Conservation (phyloP, 208 protist species). For the Trypanosoma mega region DNA sequence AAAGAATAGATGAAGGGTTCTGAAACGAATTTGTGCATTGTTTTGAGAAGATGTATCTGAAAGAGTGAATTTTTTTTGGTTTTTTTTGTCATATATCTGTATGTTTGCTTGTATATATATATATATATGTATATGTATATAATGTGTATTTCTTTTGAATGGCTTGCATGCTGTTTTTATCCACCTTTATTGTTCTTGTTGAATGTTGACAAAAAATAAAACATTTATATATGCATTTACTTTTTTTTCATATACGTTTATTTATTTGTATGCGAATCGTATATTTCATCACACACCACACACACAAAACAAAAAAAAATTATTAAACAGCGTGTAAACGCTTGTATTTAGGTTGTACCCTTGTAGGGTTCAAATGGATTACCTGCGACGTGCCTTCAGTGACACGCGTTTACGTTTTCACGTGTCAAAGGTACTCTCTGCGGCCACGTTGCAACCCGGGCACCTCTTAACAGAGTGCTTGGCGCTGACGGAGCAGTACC, state of each 20-base stretch:
- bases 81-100: background rate
- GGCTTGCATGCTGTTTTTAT: background rate
- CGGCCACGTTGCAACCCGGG: background rate
- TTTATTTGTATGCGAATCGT: too few species aligned
- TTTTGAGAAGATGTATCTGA: too few species aligned
- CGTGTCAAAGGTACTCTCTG: constrained; percentile 34
- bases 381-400: constrained; percentile 40
- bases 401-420: constrained; percentile 57
- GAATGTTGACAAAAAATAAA: background rate
- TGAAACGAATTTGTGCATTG: too few species aligned
- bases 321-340: too few species aligned
- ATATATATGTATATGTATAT: constrained; percentile 1
- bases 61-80: background rate
- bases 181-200: constrained; percentile 1
- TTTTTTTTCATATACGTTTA: background rate
- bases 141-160: too few species aligned
- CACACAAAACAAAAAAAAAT: too few species aligned
- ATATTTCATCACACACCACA: too few species aligned
- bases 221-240: background rate
- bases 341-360: background rate
- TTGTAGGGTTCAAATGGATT: constrained; percentile 51
- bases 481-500: constrained; percentile 49
- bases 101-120: background rate
- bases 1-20: too few species aligned
- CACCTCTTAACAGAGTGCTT: constrained; percentile 41